A percentile compares a stretch with the other conserved stretches of the same genome.
Evolutionary conservation across 352 stramenopile species (phyloP).

Genomic region (Aphanomyces astaci): DNA sequence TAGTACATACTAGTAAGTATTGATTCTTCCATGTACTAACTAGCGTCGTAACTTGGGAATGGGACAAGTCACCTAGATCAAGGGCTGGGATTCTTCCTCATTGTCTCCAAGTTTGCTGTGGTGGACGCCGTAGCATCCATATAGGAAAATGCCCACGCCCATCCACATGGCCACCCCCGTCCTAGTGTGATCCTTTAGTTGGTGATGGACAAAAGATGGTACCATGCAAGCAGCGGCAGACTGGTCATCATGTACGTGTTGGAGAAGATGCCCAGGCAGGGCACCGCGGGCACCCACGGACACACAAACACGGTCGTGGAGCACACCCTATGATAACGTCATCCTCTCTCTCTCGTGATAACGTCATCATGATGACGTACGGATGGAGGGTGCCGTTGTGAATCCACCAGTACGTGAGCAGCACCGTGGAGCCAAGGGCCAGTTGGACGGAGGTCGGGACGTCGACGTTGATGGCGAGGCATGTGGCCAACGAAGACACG

Average conservation of each 20-base stretch:
- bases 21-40: neutral
- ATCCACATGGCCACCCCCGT: slow-evolving; percentile 70
- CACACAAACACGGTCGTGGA: slow-evolving; percentile 46
- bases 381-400: neutral
- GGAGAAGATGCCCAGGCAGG: slow-evolving; percentile 48
- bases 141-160: slow-evolving; percentile 47
- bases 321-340: no score
- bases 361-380: no score
- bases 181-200: slow-evolving; percentile 29
- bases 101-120: slow-evolving; percentile 32
- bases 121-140: slow-evolving; percentile 70
- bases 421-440: slow-evolving; percentile 29
- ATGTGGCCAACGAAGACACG: slow-evolving; percentile 45
- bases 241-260: slow-evolving; percentile 66
- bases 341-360: no score
- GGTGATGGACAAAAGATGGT: slow-evolving; percentile 3
- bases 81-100: neutral
- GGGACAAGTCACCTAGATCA: neutral
- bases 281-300: slow-evolving; percentile 47
- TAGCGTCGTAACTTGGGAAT: neutral
- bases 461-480: slow-evolving; percentile 45
- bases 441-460: slow-evolving; percentile 43
- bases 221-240: slow-evolving; percentile 48
- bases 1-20: no score
- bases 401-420: slow-evolving; percentile 35